Evolutionary conservation across 1,139 yeast species (phyloP).

Genomic region (Kodamaea arcana): DNA sequence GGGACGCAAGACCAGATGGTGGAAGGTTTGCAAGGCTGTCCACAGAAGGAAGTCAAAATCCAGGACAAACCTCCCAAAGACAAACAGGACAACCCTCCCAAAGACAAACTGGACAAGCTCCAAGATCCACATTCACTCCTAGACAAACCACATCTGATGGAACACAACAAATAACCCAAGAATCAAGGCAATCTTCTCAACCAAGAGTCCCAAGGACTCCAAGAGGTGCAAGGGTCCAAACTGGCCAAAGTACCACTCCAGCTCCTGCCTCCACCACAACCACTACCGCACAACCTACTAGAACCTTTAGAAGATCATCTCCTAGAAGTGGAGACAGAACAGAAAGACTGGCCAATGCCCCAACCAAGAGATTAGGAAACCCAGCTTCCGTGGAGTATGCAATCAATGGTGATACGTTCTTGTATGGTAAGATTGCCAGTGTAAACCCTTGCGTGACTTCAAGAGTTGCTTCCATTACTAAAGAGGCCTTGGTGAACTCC

Average conservation of each 20-base stretch:
- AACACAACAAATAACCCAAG: not conserved
- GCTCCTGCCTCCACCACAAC: not conserved
- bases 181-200: slow-evolving; percentile 1
- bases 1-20: not conserved
- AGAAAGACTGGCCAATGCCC: slow-evolving; percentile 2
- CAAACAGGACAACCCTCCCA: not conserved
- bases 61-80: not conserved
- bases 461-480: slow-evolving; percentile 42
- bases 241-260: not conserved
- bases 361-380: slow-evolving; percentile 12
- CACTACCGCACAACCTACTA: not conserved
- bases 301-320: not conserved
- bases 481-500: slow-evolving; percentile 35
- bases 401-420: slow-evolving; percentile 29
- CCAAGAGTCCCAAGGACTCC: slow-evolving; percentile 5
- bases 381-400: slow-evolving; percentile 20
- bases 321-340: slow-evolving; percentile 2
- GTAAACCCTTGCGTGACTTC: slow-evolving; percentile 28
- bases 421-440: slow-evolving; percentile 37
- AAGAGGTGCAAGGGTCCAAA: slow-evolving; percentile 1
- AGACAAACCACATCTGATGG: not conserved
- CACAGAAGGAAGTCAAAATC: no score
- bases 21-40: not conserved
- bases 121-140: slow-evolving; percentile 1
- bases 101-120: not conserved